Conservation (phyloP, 352 stramenopile genomes). For the Globisporangium camurandrum region DNA sequence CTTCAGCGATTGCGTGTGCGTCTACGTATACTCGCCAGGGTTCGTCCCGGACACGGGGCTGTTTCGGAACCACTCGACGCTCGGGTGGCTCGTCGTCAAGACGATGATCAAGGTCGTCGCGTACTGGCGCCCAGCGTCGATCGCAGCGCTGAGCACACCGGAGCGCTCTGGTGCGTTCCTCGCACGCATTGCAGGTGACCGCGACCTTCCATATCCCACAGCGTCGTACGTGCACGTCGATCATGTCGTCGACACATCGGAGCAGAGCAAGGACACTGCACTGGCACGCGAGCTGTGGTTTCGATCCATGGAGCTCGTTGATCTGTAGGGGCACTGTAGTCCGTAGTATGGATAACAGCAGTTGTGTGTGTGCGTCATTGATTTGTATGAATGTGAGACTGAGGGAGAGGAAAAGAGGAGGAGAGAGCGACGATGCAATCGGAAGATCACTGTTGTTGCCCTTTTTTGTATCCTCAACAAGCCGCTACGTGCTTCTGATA, state of each 20-base stretch:
- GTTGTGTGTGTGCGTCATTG: slow-evolving; percentile 21
- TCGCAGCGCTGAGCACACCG: slow-evolving; percentile 21
- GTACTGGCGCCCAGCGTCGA: slow-evolving; percentile 12
- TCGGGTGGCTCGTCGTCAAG: slow-evolving; percentile 21
- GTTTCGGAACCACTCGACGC: slow-evolving; percentile 24
- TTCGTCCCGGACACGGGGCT: slow-evolving; percentile 30
- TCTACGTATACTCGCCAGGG: slow-evolving; percentile 31
- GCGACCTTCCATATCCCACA: slow-evolving; percentile 21
- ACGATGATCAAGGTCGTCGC: slow-evolving; percentile 19
- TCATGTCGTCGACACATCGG: slow-evolving; percentile 23
- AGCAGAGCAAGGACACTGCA: slow-evolving; percentile 20
- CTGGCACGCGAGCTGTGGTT: slow-evolving; percentile 24
- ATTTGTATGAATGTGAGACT: no score
- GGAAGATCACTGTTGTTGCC: no score
- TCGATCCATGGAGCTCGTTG: slow-evolving; percentile 12
- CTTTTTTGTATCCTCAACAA: no score
- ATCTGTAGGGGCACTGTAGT: slow-evolving; percentile 5
- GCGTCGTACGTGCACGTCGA: slow-evolving; percentile 30
- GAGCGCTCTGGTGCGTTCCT: slow-evolving; percentile 26
- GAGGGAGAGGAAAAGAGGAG: no score
- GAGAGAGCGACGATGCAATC: no score
- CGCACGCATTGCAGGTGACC: slow-evolving; percentile 23
- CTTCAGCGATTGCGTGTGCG: slow-evolving; percentile 13
- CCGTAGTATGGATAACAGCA: slow-evolving; percentile 31
- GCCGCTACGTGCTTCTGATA: no score